Percentiles rank a stretch among this genome's conserved stretches.
Conservation (phyloP, 768 basidiomycete species). For the Baorangia bicolor region DNA sequence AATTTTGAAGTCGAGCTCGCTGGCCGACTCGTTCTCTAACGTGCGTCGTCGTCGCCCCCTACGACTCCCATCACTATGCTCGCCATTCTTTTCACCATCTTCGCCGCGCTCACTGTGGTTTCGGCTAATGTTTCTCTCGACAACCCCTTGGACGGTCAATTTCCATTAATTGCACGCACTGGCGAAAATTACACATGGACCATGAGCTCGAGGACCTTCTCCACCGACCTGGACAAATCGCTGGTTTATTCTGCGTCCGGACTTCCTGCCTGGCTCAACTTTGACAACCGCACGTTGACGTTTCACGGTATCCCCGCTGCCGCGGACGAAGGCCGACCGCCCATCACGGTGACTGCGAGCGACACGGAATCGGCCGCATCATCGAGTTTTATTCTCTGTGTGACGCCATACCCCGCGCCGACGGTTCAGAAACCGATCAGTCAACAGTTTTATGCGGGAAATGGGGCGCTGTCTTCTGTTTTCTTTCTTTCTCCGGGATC, state of each 20-base stretch:
- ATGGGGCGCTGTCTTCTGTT: slow-evolving; percentile 73
- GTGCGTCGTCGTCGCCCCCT: slow-evolving; percentile 39
- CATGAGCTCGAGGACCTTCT: slow-evolving; percentile 66
- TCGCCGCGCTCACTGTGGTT: slow-evolving; percentile 39
- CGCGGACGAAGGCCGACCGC: slow-evolving; percentile 59
- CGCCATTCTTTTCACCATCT: slow-evolving; percentile 54
- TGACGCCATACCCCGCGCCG: slow-evolving; percentile 54
- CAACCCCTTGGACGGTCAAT: slow-evolving; percentile 68
- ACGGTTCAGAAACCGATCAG: slow-evolving; percentile 51
- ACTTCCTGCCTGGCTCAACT: slow-evolving; percentile 77
- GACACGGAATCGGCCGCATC: slow-evolving; percentile 52
- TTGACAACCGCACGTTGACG: slow-evolving; percentile 56
- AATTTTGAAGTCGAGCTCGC: slow-evolving; percentile 46
- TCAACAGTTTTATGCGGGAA: slow-evolving; percentile 59
- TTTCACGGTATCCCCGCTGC: slow-evolving; percentile 69
- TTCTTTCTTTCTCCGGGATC: slow-evolving; percentile 62
- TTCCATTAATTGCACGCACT: slow-evolving; percentile 74
- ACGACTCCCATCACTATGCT: slow-evolving; percentile 63
- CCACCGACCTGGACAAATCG: slow-evolving; percentile 41
- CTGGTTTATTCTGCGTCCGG: slow-evolving; percentile 51
- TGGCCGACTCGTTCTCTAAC: slow-evolving; percentile 52
- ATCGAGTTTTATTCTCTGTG: slow-evolving; percentile 54
- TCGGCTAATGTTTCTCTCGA: slow-evolving; percentile 50
- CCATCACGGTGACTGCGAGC: slow-evolving; percentile 62
- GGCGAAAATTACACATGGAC: slow-evolving; percentile 66